Percentiles rank a stretch among this genome's conserved stretches.
phyloP scores from a whole-genome alignment of 164 flowering plant species.

The Liquidambar formosana region DNA sequence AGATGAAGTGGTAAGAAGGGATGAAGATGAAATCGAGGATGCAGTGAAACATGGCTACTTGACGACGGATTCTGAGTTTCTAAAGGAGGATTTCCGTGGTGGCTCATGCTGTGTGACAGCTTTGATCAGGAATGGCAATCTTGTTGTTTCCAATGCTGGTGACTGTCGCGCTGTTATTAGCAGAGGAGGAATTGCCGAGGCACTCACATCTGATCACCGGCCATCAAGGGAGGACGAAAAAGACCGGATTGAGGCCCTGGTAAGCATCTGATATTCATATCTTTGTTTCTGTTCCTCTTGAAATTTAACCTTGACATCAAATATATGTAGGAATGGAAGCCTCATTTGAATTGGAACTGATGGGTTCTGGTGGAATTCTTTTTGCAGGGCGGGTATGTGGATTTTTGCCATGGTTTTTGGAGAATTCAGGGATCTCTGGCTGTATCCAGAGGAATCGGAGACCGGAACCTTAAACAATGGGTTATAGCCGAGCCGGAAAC shows the following conservation, averaged over 20 bases:
- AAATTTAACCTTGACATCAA: neutral
- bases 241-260: slow-evolving; percentile 56
- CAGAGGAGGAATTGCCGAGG: slow-evolving; percentile 59
- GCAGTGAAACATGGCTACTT: slow-evolving; percentile 60
- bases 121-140: slow-evolving; percentile 44
- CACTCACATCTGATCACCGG: slow-evolving; percentile 67
- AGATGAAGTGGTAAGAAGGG: slow-evolving; percentile 33
- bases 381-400: slow-evolving; percentile 72
- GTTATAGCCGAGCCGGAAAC: slow-evolving; percentile 69
- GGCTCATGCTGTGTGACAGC: slow-evolving; percentile 75
- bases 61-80: slow-evolving; percentile 59
- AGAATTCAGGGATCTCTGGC: slow-evolving; percentile 67
- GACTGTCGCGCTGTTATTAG: slow-evolving; percentile 79
- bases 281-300: neutral
- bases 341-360: neutral
- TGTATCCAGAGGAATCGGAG: slow-evolving; percentile 73
- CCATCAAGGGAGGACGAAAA: slow-evolving; percentile 79
- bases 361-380: slow-evolving; percentile 1
- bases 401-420: slow-evolving; percentile 53
- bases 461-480: slow-evolving; percentile 64
- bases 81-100: slow-evolving; percentile 47
- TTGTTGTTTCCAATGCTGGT: slow-evolving; percentile 67
- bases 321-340: neutral
- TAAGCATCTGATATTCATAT: slow-evolving; percentile 13
- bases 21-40: slow-evolving; percentile 32